Conservation (phyloP, 768 basidiomycete genomes). For the Pleurotus sapidus region DNA sequence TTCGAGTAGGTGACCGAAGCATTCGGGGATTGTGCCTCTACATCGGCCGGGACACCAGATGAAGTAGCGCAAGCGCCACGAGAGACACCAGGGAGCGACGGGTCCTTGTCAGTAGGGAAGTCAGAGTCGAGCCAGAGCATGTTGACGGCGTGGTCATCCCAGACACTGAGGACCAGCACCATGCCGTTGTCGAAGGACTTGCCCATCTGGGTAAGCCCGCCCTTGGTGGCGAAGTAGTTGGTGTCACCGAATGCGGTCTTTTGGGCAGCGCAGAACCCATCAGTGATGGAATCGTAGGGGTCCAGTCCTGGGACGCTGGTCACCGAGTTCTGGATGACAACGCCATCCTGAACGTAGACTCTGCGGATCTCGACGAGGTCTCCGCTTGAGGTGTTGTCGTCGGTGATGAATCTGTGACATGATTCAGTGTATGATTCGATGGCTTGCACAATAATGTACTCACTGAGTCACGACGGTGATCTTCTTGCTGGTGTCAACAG, state of each 20-base stretch:
- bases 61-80: slow-evolving; percentile 49
- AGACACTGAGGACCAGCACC: slow-evolving; percentile 47
- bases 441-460: slow-evolving; percentile 14
- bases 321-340: slow-evolving; percentile 48
- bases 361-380: slow-evolving; percentile 52
- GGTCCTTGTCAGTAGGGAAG: slow-evolving; percentile 36
- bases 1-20: slow-evolving; percentile 51
- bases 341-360: slow-evolving; percentile 51
- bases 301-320: slow-evolving; percentile 41
- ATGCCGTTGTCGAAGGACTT: slow-evolving; percentile 37
- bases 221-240: slow-evolving; percentile 39
- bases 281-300: slow-evolving; percentile 44
- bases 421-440: slow-evolving; percentile 28
- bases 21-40: slow-evolving; percentile 35
- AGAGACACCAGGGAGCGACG: slow-evolving; percentile 37
- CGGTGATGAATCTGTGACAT: slow-evolving; percentile 46
- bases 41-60: slow-evolving; percentile 42
- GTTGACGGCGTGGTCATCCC: slow-evolving; percentile 53
- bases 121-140: slow-evolving; percentile 59
- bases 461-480: slow-evolving; percentile 59
- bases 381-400: slow-evolving; percentile 40
- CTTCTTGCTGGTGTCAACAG: slow-evolving; percentile 46
- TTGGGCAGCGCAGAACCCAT: slow-evolving; percentile 44
- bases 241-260: slow-evolving; percentile 47
- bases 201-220: slow-evolving; percentile 35